Conservation (phyloP, 2,329 filamentous ascomycete species). For the Cryphonectria carpinicola region DNA sequence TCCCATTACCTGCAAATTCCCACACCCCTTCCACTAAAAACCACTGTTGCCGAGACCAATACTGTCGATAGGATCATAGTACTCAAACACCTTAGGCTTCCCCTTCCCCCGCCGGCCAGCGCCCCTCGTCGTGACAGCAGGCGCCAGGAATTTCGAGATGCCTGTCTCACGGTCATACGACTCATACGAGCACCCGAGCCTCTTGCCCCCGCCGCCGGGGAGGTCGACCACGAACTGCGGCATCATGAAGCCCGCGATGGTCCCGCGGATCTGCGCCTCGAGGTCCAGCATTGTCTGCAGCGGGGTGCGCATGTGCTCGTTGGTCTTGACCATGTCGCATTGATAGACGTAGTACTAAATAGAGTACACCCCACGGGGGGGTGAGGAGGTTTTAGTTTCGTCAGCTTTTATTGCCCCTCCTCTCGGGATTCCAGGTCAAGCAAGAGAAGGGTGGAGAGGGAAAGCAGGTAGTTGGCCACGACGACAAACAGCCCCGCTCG, state of each 20-base stretch:
- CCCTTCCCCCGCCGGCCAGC: slow-evolving; percentile 48
- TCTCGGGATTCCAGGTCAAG: too few species aligned
- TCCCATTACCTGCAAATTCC: background rate
- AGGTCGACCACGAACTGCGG: slow-evolving; percentile 67
- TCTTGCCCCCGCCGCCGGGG: slow-evolving; percentile 66
- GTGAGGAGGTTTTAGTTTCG: background rate
- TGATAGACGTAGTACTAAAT: slow-evolving; percentile 68
- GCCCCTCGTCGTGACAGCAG: slow-evolving; percentile 52
- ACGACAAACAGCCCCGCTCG: background rate
- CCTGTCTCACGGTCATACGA: slow-evolving; percentile 59
- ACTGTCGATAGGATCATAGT: slow-evolving; percentile 55
- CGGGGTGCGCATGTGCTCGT: slow-evolving; percentile 66
- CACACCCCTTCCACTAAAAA: too few species aligned
- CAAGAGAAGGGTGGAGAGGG: background rate
- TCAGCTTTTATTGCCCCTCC: background rate
- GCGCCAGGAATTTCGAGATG: slow-evolving; percentile 58
- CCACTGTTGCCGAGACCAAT: background rate
- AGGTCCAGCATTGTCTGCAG: slow-evolving; percentile 61
- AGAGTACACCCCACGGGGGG: background rate
- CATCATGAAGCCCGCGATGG: slow-evolving; percentile 65
- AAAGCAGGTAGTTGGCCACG: too few species aligned
- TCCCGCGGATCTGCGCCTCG: slow-evolving; percentile 61
- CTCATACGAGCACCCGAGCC: slow-evolving; percentile 56
- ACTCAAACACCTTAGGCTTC: slow-evolving; percentile 54
- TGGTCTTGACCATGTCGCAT: slow-evolving; percentile 63